A percentile compares a stretch with the other conserved stretches of the same genome.
Conservation (phyloP, 2,329 filamentous ascomycete species). For the Xylariomycetidae sp. region DNA sequence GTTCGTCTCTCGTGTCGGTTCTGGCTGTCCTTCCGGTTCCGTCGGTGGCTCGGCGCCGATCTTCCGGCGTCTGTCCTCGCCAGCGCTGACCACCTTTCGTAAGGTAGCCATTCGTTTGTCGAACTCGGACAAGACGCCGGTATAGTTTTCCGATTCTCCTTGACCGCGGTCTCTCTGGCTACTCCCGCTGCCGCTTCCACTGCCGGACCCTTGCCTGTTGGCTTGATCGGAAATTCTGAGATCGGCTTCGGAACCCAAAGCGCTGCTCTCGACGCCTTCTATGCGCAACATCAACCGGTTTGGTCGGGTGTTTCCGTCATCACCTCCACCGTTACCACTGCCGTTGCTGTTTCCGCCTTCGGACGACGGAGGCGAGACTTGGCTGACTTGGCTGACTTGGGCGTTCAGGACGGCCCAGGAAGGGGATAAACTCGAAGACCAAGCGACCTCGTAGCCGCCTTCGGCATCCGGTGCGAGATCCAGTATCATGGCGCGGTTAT, state of each 20-base stretch:
- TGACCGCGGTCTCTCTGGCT: constrained; percentile 17
- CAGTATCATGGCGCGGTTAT: constrained; percentile 50
- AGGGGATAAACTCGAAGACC: constrained; percentile 65
- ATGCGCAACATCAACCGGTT: constrained; percentile 55
- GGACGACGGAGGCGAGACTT: constrained; percentile 30
- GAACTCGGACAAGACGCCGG: constrained; percentile 49
- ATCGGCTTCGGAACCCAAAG: constrained; percentile 31
- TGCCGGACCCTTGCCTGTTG: constrained; percentile 21
- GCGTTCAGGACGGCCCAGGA: constrained; percentile 60
- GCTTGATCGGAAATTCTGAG: constrained; percentile 19
- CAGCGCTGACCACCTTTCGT: constrained; percentile 47
- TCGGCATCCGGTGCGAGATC: constrained; percentile 42
- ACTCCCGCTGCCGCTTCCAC: constrained; percentile 22
- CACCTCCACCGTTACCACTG: constrained; percentile 22
- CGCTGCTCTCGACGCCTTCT: constrained; percentile 43
- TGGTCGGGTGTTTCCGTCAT: constrained; percentile 18
- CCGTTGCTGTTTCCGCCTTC: constrained; percentile 27
- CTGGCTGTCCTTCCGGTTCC: too few relatives aligned
- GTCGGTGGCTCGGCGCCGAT: constrained; percentile 15
- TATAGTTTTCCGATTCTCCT: constrained; percentile 39
- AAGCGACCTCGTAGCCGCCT: constrained; percentile 50
- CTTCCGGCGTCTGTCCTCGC: constrained; percentile 36
- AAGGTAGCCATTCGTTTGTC: constrained; percentile 50
- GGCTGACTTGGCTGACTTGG: constrained; percentile 38
- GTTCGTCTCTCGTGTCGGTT: neutral